phyloP scores from a whole-genome alignment of 768 basidiomycete genomes.

The Dentipellis sp. region DNA sequence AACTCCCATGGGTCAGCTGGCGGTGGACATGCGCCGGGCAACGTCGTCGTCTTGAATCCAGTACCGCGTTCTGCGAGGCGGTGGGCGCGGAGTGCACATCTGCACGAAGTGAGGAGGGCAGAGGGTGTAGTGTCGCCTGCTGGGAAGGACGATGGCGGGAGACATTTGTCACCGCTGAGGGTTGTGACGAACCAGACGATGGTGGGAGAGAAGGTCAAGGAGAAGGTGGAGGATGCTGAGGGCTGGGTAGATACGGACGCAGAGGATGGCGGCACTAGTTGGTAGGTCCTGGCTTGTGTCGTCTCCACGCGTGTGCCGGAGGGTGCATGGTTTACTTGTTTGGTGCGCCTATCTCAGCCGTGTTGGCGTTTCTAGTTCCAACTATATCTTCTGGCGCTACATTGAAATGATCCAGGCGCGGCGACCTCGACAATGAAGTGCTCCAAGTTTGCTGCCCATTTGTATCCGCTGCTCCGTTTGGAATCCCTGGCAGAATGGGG shows the following conservation, averaged over 20 bases:
- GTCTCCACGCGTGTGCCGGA: too few relatives aligned
- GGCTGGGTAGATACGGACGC: slow-evolving; percentile 14
- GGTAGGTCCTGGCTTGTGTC: too few relatives aligned
- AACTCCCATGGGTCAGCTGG: slow-evolving; percentile 30
- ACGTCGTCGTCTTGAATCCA: slow-evolving; percentile 2
- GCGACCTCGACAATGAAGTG: too few relatives aligned
- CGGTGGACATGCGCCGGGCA: slow-evolving; percentile 16
- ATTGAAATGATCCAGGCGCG: too few relatives aligned
- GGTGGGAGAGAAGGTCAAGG: background rate
- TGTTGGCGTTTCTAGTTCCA: too few relatives aligned
- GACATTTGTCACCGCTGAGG: background rate
- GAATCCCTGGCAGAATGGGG: too few relatives aligned
- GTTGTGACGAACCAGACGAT: too few relatives aligned
- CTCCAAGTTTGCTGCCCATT: too few relatives aligned
- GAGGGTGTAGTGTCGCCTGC: background rate
- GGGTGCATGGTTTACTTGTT: too few relatives aligned
- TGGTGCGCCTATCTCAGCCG: too few relatives aligned
- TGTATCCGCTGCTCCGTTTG: too few relatives aligned
- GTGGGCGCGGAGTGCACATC: slow-evolving; percentile 59
- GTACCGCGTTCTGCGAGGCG: slow-evolving; percentile 40
- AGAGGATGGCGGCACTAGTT: slow-evolving; percentile 1
- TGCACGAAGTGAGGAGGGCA: slow-evolving; percentile 46
- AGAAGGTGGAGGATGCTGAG: background rate
- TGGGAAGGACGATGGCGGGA: background rate
- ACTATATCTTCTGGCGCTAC: too few relatives aligned